Percentiles rank a stretch among this genome's conserved stretches.
These are phyloP conservation scores for Lactuca saligna DNA, from an alignment of 129 eudicot species.

Conservation along the genomic window DNA sequence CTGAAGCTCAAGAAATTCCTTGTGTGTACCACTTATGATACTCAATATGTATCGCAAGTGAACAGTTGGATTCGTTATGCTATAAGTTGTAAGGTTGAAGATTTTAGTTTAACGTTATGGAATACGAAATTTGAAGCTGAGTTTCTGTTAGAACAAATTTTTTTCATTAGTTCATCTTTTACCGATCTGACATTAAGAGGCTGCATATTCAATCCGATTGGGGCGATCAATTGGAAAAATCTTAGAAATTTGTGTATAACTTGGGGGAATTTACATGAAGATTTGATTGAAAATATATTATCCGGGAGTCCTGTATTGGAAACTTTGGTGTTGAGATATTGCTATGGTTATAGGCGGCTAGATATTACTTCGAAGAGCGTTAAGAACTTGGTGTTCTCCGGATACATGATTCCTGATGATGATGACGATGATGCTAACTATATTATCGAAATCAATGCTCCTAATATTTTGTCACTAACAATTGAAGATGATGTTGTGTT, in stretches of 20 bases:
- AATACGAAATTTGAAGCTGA: not conserved
- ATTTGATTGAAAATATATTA: not conserved
- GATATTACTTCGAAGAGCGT: too few relatives aligned
- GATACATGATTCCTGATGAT: too few relatives aligned
- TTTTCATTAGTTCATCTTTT: not conserved
- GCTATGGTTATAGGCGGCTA: too few relatives aligned
- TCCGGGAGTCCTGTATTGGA: not conserved
- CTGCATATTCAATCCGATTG: not conserved
- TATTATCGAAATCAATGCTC: not conserved
- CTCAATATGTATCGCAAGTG: not conserved
- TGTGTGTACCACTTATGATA: not conserved
- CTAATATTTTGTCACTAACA: not conserved
- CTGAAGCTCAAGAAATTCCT: not conserved
- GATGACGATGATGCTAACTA: too few relatives aligned
- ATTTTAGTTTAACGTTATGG: not conserved
- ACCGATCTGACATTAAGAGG: not conserved
- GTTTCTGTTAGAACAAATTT: not conserved
- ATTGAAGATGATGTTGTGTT: not conserved
- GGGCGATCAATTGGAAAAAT: not conserved
- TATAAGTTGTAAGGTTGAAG: not conserved
- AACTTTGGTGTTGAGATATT: too few relatives aligned
- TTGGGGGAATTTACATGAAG: not conserved
- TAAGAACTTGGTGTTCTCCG: too few relatives aligned
- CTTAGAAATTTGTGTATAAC: not conserved
- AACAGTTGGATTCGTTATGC: not conserved